phyloP scores from a whole-genome alignment of 208 protist species.

The Angomonas ambiguus region DNA sequence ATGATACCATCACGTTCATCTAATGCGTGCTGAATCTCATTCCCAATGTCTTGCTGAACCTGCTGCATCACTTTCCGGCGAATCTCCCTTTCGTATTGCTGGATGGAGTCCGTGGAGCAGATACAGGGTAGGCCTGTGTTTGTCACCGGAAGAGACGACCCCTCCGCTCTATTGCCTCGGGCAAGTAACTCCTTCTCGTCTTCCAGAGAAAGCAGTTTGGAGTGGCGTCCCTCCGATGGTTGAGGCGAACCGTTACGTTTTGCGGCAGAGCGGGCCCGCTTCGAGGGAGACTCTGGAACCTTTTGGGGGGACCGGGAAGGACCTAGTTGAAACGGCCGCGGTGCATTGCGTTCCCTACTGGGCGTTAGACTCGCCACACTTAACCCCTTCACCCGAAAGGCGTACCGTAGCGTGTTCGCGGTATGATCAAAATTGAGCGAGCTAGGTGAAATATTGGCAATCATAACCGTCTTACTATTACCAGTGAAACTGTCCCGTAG shows the following conservation, averaged over 20 bases:
- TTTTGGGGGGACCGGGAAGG: background rate
- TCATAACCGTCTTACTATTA: conserved; percentile 94
- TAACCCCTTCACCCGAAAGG: conserved; percentile 88
- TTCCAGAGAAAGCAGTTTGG: background rate
- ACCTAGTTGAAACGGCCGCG: conserved; percentile 23
- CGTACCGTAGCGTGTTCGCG: conserved; percentile 97
- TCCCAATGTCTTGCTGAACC: conserved; percentile 30
- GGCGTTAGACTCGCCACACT: conserved; percentile 51
- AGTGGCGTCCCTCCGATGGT: background rate
- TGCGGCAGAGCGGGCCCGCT: background rate
- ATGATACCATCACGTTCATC: conserved; percentile 39
- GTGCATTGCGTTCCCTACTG: conserved; percentile 63
- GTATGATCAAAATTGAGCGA: conserved; percentile 91
- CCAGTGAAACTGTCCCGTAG: conserved; percentile 95
- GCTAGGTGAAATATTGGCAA: conserved; percentile 91
- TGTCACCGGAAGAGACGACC: background rate
- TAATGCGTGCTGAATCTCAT: conserved; percentile 35
- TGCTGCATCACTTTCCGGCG: conserved; percentile 35
- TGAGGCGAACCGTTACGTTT: background rate
- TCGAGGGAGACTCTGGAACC: conserved; percentile 3
- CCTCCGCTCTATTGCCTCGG: background rate
- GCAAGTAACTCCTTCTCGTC: background rate
- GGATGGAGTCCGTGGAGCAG: conserved; percentile 5
- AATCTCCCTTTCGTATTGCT: conserved; percentile 24
- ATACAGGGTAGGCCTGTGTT: background rate